A percentile compares a stretch with the other conserved stretches of the same genome.
phyloP scores from a whole-genome alignment of 345 rosid genomes.

The Aegle marmelos region DNA sequence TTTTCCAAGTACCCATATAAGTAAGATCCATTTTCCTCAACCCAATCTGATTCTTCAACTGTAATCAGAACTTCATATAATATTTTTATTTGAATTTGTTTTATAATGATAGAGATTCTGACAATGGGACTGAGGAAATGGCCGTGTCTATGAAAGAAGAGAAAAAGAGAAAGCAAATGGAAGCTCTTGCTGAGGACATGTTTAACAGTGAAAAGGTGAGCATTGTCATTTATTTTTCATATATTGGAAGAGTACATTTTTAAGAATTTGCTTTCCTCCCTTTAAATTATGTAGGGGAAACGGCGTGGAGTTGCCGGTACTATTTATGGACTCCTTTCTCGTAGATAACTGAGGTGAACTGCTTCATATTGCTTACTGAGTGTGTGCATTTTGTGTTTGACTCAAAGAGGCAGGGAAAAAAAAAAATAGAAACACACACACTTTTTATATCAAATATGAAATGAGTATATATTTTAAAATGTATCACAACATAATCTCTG shows the following conservation, averaged over 20 bases:
- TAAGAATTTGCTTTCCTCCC: slow-evolving; percentile 4
- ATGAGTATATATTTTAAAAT: not conserved
- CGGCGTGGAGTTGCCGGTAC: slow-evolving; percentile 58
- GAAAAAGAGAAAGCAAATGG: slow-evolving; percentile 76
- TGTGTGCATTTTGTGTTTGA: no score
- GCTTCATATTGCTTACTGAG: not conserved
- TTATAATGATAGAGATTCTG: slow-evolving; percentile 45
- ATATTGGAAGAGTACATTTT: not conserved
- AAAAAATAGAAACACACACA: no score
- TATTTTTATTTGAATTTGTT: not conserved
- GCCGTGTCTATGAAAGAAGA: slow-evolving; percentile 67
- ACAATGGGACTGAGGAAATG: slow-evolving; percentile 40
- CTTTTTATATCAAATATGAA: not conserved
- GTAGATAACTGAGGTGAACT: slow-evolving; percentile 29
- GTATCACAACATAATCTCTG: not conserved
- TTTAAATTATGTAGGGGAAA: slow-evolving; percentile 48
- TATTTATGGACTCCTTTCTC: slow-evolving; percentile 45
- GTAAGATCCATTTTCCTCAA: slow-evolving; percentile 38
- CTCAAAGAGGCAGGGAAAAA: no score
- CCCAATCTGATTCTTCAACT: slow-evolving; percentile 1
- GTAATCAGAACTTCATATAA: not conserved
- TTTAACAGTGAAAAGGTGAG: slow-evolving; percentile 71
- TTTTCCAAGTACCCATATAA: slow-evolving; percentile 80
- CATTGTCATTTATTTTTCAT: not conserved
- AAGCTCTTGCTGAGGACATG: slow-evolving; percentile 86